Percentiles rank a stretch among this genome's conserved stretches.
Conservation (phyloP, 2,329 filamentous ascomycete genomes). For the Pyrenophora seminiperda region DNA sequence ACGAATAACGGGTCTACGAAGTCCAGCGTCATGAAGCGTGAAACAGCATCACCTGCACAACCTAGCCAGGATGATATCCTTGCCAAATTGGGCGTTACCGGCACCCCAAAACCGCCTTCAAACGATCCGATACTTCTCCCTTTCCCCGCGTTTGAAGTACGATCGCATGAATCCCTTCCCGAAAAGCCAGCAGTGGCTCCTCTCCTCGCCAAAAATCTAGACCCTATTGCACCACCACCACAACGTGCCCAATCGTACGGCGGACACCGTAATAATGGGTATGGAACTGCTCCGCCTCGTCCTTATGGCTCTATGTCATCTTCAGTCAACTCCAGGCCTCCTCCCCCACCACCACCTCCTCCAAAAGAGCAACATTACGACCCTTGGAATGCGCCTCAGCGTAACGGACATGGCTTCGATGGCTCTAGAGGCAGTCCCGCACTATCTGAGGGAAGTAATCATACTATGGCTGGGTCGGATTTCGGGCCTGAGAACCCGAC, state of each 20-base stretch:
- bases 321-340: conserved; percentile 14
- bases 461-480: conserved; percentile 43
- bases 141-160: conserved; percentile 15
- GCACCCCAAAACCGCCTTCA: conserved; percentile 44
- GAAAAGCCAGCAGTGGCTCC: conserved; percentile 24
- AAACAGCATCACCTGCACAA: conserved; percentile 11
- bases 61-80: conserved; percentile 47
- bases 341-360: conserved; percentile 34
- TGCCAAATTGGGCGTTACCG: conserved; percentile 45
- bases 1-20: conserved; percentile 21
- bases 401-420: conserved; percentile 24
- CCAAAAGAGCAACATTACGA: conserved; percentile 22
- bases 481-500: conserved; percentile 36
- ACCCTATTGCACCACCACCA: conserved; percentile 12
- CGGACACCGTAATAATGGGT: conserved; percentile 20
- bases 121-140: conserved; percentile 25
- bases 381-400: conserved; percentile 32
- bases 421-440: conserved; percentile 37
- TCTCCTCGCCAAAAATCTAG: not conserved
- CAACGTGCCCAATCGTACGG: conserved; percentile 32
- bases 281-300: conserved; percentile 25
- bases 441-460: conserved; percentile 43
- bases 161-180: conserved; percentile 19
- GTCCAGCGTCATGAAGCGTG: conserved; percentile 1
- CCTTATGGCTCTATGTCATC: conserved; percentile 36